Conservation (phyloP, 441 rosid genomes). For the Melastoma candidum region DNA sequence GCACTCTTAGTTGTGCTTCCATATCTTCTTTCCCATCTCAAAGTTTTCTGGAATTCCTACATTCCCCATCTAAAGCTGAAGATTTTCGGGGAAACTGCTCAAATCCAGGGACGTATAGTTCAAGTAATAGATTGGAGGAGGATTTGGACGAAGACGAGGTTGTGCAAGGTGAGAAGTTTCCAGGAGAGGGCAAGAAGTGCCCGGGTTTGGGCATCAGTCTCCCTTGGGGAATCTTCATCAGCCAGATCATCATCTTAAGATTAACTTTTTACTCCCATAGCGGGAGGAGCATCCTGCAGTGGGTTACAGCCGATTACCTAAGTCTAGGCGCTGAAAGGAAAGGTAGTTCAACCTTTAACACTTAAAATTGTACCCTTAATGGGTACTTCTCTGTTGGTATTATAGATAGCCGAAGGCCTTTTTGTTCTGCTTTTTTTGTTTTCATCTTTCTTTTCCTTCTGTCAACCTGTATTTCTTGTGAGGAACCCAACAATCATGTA, state of each 20-base stretch:
- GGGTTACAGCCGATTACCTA: no score
- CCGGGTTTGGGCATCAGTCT: constrained; percentile 80
- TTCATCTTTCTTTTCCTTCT: constrained; percentile 16
- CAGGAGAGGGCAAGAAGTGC: constrained; percentile 65
- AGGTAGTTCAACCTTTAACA: no score
- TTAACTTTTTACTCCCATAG: constrained; percentile 6
- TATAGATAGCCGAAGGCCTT: constrained; percentile 16
- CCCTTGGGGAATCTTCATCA: constrained; percentile 66
- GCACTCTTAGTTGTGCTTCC: constrained; percentile 36
- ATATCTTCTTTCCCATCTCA: constrained; percentile 32
- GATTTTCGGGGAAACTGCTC: constrained; percentile 76
- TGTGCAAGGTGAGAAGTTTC: constrained; percentile 62
- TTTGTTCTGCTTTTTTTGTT: no score
- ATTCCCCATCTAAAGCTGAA: constrained; percentile 64
- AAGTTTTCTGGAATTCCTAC: constrained; percentile 45
- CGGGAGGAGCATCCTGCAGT: constrained; percentile 8
- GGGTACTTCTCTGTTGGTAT: constrained; percentile 7
- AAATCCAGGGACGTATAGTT: constrained; percentile 45
- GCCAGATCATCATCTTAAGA: constrained; percentile 29
- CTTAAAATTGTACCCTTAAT: no score
- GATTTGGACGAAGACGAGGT: constrained; percentile 54
- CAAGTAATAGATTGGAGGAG: constrained; percentile 76
- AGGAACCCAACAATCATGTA: constrained; percentile 45
- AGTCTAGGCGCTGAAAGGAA: no score
- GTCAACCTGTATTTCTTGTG: constrained; percentile 12